Base-by-base conservation (phyloP, 352 stramenopile species). In the Phytophthora kernoviae region DNA sequence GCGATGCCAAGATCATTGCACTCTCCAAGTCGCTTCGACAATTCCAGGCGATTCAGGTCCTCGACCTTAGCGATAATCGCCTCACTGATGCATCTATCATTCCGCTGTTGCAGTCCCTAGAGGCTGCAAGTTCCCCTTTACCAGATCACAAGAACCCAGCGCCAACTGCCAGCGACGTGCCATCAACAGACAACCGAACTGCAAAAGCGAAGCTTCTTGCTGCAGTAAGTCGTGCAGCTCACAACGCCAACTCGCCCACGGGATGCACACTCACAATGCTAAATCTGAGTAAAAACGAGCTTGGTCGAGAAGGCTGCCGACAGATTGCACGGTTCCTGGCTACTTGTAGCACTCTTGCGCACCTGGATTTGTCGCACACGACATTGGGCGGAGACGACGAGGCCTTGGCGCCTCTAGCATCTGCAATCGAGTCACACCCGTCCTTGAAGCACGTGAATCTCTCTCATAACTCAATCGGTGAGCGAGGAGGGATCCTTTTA, bases 211-310 rank as follows among this genome's bases (percentile, higher is more conserved):
- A 70, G 37, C 12, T 76, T 0, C 12, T 68, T 10, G 63, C 34
- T 49, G 55, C 42, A 33, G 57, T 37, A 34, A 61, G 22, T 12
- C 34, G 45, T 12, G 48, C 34, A 21, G 39, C 27, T 17, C 53
- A 17, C 6, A 12, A 17, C 18, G 10, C 18, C 24, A 43, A 22
- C 34, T 20, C 0, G 27, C 32, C 33, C 42, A 32, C 17, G 41
- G 30, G 36, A 6, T 78, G 77, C 26, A 68, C 79, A 11, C 62
- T 92, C 6, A 79, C 72, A 2, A 52, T 73, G 8, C 68, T 93
- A 9, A 89, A 93, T 26, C 43, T 93, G 10, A 93, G 81, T 55
- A 83, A 91, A 44, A 93, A 93, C 62, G 54, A 73, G 21, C 62
- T 93, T 39, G 83, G 83, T 7, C 54, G 73, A 0, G 73, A 66